A percentile compares a stretch with the other conserved stretches of the same genome.
Evolutionary conservation across 2,329 filamentous ascomycete species (phyloP).

Genomic region (Scedosporium boydii): DNA sequence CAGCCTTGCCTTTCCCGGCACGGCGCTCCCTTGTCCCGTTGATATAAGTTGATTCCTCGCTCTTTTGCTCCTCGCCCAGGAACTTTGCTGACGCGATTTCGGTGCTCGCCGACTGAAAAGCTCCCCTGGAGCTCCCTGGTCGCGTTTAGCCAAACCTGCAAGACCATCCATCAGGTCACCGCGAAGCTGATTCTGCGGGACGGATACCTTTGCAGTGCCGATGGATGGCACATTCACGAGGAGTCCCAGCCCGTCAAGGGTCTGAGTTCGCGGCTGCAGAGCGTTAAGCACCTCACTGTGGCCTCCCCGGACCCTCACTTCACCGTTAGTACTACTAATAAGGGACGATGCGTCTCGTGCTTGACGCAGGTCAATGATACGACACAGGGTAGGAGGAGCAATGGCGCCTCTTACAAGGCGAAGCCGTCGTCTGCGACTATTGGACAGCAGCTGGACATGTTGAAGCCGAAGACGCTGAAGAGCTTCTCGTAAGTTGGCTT

Average conservation of each 20-base stretch:
- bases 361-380: background rate
- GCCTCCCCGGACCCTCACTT: background rate
- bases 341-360: background rate
- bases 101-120: background rate
- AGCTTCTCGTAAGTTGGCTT: conserved; percentile 3
- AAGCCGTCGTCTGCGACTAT: background rate
- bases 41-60: too few relatives aligned
- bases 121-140: background rate
- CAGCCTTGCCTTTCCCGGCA: background rate
- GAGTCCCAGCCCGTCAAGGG: background rate
- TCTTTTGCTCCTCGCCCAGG: too few relatives aligned
- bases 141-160: background rate
- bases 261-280: background rate
- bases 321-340: background rate
- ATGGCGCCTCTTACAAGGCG: background rate
- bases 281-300: background rate
- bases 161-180: background rate
- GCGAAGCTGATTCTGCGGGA: background rate
- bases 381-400: background rate
- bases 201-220: background rate
- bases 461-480: background rate
- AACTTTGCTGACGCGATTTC: background rate
- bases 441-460: background rate
- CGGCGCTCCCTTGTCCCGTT: too few relatives aligned
- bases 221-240: background rate